These are phyloP conservation scores for Eutrema heterophyllum DNA, from an alignment of 345 rosid species.

Conservation along the genomic window DNA sequence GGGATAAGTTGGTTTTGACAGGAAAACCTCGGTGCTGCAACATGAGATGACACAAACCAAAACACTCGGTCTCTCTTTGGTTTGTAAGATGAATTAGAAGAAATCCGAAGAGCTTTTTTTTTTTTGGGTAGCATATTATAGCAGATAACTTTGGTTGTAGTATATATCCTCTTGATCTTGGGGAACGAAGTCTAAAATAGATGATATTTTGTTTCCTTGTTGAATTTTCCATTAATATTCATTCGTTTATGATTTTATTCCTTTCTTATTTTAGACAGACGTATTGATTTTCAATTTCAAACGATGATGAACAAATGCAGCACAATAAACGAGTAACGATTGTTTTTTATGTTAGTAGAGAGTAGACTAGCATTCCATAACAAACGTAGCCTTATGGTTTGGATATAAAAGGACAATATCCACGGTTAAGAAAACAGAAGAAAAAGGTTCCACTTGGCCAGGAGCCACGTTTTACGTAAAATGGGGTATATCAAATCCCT, in stretches of 20 bases:
- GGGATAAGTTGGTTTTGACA: constrained; percentile 52
- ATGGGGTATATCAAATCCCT: too few relatives aligned
- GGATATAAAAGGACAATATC: neutral
- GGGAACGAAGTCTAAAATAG: neutral
- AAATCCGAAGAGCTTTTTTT: neutral
- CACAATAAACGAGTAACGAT: too few relatives aligned
- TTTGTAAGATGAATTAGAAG: constrained; percentile 9
- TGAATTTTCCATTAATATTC: neutral
- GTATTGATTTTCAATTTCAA: neutral
- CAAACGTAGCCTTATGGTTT: neutral
- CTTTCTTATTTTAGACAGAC: neutral
- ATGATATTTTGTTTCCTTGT: neutral
- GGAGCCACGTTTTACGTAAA: too few relatives aligned
- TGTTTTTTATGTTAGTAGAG: neutral
- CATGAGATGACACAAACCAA: constrained; percentile 50
- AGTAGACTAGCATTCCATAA: neutral
- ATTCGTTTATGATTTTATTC: neutral
- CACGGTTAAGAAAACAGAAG: neutral
- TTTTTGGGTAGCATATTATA: neutral
- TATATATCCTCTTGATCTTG: constrained; percentile 1
- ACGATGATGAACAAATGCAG: too few relatives aligned
- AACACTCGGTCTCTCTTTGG: neutral
- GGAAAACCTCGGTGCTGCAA: constrained; percentile 71
- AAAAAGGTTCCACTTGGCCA: too few relatives aligned
- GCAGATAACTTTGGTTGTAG: constrained; percentile 12